phyloP scores from a whole-genome alignment of 2,329 filamentous ascomycete genomes.

The Penicillium sp. region DNA sequence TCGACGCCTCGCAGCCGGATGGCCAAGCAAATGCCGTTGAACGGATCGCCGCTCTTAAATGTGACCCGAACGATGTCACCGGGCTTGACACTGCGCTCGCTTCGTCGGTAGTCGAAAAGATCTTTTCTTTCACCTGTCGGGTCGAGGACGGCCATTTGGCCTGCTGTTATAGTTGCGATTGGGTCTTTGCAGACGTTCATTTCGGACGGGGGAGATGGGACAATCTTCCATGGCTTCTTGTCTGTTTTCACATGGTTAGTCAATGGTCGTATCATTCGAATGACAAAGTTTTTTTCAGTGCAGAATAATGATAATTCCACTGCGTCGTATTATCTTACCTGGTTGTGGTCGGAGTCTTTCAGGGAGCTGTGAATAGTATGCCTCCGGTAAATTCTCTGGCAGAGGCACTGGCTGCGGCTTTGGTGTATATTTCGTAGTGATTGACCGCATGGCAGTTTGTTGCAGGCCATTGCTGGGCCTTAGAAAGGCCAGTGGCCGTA shows the following conservation, averaged over 20 bases:
- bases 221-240: slow-evolving; percentile 51
- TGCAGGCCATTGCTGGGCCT: slow-evolving; percentile 52
- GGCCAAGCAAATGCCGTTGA: slow-evolving; percentile 81
- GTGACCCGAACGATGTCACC: slow-evolving; percentile 92
- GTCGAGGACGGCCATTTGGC: slow-evolving; percentile 73
- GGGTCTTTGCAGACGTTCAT: slow-evolving; percentile 53
- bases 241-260: slow-evolving; percentile 20
- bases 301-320: not conserved
- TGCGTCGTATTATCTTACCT: slow-evolving; percentile 23
- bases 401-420: slow-evolving; percentile 38
- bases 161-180: slow-evolving; percentile 60
- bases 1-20: slow-evolving; percentile 86
- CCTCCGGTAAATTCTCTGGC: slow-evolving; percentile 38
- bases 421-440: slow-evolving; percentile 48
- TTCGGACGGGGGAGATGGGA: slow-evolving; percentile 45
- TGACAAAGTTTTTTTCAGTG: not conserved
- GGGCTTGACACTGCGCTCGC: slow-evolving; percentile 72
- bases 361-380: slow-evolving; percentile 43
- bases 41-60: slow-evolving; percentile 79
- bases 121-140: slow-evolving; percentile 75
- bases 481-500: slow-evolving; percentile 68
- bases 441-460: slow-evolving; percentile 42
- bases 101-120: slow-evolving; percentile 70
- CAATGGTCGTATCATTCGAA: not conserved
- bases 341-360: slow-evolving; percentile 32